phyloP scores from a whole-genome alignment of 768 basidiomycete genomes.

The Neoboletus brunneissimus region DNA sequence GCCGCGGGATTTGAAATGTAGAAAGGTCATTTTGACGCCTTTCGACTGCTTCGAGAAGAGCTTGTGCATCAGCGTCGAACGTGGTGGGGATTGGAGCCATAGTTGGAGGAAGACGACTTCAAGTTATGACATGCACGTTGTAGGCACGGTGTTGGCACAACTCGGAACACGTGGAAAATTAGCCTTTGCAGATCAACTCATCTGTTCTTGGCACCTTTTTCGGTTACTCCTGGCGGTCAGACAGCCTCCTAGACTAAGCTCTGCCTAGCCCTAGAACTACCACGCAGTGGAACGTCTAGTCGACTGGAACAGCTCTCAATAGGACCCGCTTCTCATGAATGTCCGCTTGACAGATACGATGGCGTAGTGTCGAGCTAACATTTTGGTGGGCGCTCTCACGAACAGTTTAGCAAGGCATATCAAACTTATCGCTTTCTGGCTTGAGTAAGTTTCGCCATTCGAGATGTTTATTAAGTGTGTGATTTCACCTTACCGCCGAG shows the following conservation, averaged over 20 bases:
- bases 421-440: not conserved
- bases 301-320: not conserved
- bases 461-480: not conserved
- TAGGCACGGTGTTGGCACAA: not conserved
- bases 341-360: no score
- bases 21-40: conserved; percentile 62
- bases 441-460: not conserved
- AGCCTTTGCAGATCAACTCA: not conserved
- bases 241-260: no score
- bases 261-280: not conserved
- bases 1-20: conserved; percentile 71
- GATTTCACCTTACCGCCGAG: no score
- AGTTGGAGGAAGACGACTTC: not conserved
- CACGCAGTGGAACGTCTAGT: not conserved
- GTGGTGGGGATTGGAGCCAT: conserved; percentile 66
- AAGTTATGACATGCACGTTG: not conserved
- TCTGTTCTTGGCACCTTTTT: not conserved
- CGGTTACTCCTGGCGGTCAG: not conserved
- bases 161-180: not conserved
- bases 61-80: conserved; percentile 49
- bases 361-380: no score
- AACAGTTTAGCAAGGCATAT: not conserved
- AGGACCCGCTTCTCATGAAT: not conserved
- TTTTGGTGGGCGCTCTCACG: not conserved
- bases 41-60: conserved; percentile 50